Conservation (phyloP, 192 early-diverging fungal genomes). For the Chytriomyces sp. region DNA sequence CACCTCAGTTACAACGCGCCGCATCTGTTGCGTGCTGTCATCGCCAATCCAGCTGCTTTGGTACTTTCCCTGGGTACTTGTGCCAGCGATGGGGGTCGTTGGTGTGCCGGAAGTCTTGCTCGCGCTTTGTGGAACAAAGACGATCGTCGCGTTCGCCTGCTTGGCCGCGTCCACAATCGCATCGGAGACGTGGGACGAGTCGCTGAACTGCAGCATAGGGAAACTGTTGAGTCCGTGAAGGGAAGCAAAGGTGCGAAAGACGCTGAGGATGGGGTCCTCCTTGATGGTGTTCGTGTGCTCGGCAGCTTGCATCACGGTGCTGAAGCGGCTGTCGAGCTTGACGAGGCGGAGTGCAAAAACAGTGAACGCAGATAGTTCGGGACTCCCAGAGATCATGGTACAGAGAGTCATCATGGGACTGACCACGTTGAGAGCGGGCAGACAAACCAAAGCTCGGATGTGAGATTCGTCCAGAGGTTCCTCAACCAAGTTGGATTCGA, state of each 20-base stretch:
- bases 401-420: slow-evolving; percentile 7
- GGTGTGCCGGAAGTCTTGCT: background rate
- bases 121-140: slow-evolving; percentile 15
- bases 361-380: background rate
- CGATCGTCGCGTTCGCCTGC: background rate
- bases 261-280: slow-evolving; percentile 21
- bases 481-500: background rate
- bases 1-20: background rate
- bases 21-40: background rate
- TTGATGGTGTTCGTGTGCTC: slow-evolving; percentile 3
- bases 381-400: too few species aligned
- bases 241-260: slow-evolving; percentile 24
- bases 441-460: slow-evolving; percentile 1
- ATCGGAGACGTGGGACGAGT: background rate
- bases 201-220: background rate
- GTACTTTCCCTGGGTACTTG: background rate
- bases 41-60: background rate
- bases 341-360: slow-evolving; percentile 10
- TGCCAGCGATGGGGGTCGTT: background rate
- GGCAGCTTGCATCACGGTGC: slow-evolving; percentile 18
- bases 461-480: background rate
- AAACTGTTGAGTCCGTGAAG: background rate
- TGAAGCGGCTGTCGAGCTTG: slow-evolving; percentile 4
- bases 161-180: slow-evolving; percentile 3
- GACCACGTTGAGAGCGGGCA: background rate